Base-by-base conservation (phyloP, 2,329 filamentous ascomycete genomes). In the Aschersonia sp. region DNA sequence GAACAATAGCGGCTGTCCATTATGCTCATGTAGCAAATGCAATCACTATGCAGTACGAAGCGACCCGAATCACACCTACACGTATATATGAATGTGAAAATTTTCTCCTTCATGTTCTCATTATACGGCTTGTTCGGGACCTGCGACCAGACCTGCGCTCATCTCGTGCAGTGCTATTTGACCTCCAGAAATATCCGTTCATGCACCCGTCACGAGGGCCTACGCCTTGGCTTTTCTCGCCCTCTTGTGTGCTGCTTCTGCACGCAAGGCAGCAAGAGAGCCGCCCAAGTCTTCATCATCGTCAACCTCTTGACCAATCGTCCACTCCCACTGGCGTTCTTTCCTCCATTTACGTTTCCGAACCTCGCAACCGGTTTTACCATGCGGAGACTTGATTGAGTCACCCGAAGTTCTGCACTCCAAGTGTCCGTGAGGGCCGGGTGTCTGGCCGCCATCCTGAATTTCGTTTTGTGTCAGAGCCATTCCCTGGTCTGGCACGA, bases 281-380 rank as follows among this genome's bases (percentile, higher is more conserved):
- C 20, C 68, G 3, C 12, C 35, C 35, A 70, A 63, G 5, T 64
- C 66, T 2, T 65, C 67, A 5, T 65, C 66, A 2, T 65, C 66
- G 6, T 72, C 67, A 2, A 69, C 70, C 1, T 75, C 74, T 50
- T 72, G 70, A 3, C 73, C 75, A 43, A 83, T 80, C 1, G 79
- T 82, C 79, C 79, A 82, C 38, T 79, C 74, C 79, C 78, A 82
- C 43, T 73, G 73, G 9, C 78, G 67, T 61, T 75, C 80, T 69
- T 78, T 81, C 57, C 67, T 68, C 32, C 65, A 59, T 51, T 71
- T 77, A 7, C 71, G 66, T 58, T 78, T 80, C n/a, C 71, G 68
- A 45, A 75, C 65, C 2, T 71, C 71, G 1, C 63, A 65, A 4
- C 62, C 54, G 1, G 63, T 70, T 1, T 65, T 63, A 28, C 9